These are phyloP conservation scores for Naganishia kalamii DNA, from an alignment of 768 basidiomycete species.

Conservation along the genomic window DNA sequence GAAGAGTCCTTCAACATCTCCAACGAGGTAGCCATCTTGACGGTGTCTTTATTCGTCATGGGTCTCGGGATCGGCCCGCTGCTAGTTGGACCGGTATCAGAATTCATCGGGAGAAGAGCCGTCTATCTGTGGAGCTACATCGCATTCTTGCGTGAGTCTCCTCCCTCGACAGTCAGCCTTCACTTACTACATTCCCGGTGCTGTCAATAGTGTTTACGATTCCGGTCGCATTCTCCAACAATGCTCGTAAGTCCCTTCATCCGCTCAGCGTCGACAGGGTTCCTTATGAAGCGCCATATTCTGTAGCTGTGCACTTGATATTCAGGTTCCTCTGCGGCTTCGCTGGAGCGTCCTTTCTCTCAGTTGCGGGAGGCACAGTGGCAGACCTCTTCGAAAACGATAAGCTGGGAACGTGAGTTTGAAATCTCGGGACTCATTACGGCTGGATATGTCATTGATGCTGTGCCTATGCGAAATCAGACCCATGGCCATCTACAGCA, in stretches of 20 bases:
- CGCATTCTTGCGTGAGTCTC: slow-evolving; percentile 51
- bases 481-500: slow-evolving; percentile 57
- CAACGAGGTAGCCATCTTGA: slow-evolving; percentile 53
- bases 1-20: slow-evolving; percentile 55
- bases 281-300: neutral
- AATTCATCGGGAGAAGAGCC: slow-evolving; percentile 61
- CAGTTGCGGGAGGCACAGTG: slow-evolving; percentile 60
- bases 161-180: neutral
- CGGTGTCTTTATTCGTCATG: slow-evolving; percentile 51
- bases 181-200: neutral
- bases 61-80: slow-evolving; percentile 41
- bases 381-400: slow-evolving; percentile 57
- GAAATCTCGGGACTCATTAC: neutral
- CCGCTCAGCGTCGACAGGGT: neutral
- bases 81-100: slow-evolving; percentile 49
- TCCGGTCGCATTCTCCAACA: slow-evolving; percentile 66
- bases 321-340: slow-evolving; percentile 59
- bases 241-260: slow-evolving; percentile 51
- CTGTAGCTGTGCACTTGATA: slow-evolving; percentile 57
- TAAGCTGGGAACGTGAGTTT: slow-evolving; percentile 51
- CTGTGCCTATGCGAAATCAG: slow-evolving; percentile 17
- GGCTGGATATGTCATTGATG: too few relatives aligned
- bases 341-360: slow-evolving; percentile 57
- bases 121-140: slow-evolving; percentile 55
- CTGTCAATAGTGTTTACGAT: slow-evolving; percentile 53